Evolutionary conservation across 2,329 filamentous ascomycete species (phyloP), one percentile per base, ranked within the genome.

Genomic region (Colletotrichum horii): DNA sequence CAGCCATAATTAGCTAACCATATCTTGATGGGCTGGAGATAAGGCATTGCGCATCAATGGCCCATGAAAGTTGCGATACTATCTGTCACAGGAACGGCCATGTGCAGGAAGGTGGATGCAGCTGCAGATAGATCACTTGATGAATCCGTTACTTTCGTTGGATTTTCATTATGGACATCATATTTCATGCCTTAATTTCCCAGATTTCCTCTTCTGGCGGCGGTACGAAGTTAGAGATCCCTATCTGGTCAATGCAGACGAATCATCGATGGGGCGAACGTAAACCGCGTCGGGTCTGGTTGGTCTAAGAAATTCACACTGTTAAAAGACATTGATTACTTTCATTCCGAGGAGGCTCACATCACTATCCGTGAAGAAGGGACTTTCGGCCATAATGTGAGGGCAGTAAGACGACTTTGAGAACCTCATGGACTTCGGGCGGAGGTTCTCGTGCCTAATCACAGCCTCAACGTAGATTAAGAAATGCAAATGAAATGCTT

Each of bases 261-360:
- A 38, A 8, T 1, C 15, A 38, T 38, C 36, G 36, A 43, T 19
- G 16, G 4, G 28, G 5, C 2, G 5, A 7, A 28, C 8, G 4
- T 3, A 43, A 3, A 0, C 36, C 0, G 16, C 36, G 2, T 1
- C 36, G 0, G 36, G 16, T 19, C 8, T 43, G 16, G 0, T 43
- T 1, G 19, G 36, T 19, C 16, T 43, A 19, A 19, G 7, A 8
- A 5, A 43, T 43, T 43, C 36, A 43, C 36, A 9, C 0, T 43
- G 36, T 9, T 43, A 0, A 11, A 43, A 0, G 15, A 38, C 36
- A 4, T 4, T 3, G 36, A 9, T 43, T 19, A 0, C 0, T 5
- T 43, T 43, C 36, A 9, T 19, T 43, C 36, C 8, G 36, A 19
- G 2, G 3, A 0, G 19, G 0, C 5, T 9, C 16, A 19, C 36